Evolutionary conservation across 495 filamentous ascomycete species (phyloP), one percentile per base, ranked within the genome.

Genomic region (Talaromyces nanjingensis): DNA sequence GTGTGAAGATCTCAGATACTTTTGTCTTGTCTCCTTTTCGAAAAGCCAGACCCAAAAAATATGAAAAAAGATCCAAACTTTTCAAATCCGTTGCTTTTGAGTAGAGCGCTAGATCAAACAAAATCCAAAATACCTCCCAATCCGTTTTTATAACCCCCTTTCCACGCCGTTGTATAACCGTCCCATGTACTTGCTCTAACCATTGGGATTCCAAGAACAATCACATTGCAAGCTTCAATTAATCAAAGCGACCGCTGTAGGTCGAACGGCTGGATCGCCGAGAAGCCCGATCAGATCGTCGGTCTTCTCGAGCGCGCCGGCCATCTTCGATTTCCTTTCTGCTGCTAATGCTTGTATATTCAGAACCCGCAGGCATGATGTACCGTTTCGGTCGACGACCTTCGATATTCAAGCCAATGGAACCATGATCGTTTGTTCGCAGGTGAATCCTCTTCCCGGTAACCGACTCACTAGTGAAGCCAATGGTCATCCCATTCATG

Each of bases 401-500:
- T 59, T 73, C 73, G 59, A 80, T 76, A 60, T 75, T 76, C 62
- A 81, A 62, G 54, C 74, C 74, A 27, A 79, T 65, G 2, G 69
- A 73, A 39, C 77, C 77, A 7, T 72, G 67, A 2, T 79, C 72
- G 11, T 73, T 75, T 6, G 76, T 72, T n/a, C 74, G 74, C 45
- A 81, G 71, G 45, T 69, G 77, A 67, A 81, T 79, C 55, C 64
- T 69, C 67, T 79, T 77, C 42, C 76, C 74, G 1, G 67, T 73
- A 20, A 79, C 68, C 9, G 71, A 69, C 29, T 78, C 72, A 52
- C 73, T 71, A 9, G 68, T 69, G 62, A 81, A 77, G 54, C 68
- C 73, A 63, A 81, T 76, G 25, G 74, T 77, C 53, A 80, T 71
- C 49, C 77, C 79, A 45, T 79, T 74, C 66, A 81, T 71, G 12